Base-by-base conservation (phyloP, 176 grass and related monocot species). In the Raddia distichophylla region DNA sequence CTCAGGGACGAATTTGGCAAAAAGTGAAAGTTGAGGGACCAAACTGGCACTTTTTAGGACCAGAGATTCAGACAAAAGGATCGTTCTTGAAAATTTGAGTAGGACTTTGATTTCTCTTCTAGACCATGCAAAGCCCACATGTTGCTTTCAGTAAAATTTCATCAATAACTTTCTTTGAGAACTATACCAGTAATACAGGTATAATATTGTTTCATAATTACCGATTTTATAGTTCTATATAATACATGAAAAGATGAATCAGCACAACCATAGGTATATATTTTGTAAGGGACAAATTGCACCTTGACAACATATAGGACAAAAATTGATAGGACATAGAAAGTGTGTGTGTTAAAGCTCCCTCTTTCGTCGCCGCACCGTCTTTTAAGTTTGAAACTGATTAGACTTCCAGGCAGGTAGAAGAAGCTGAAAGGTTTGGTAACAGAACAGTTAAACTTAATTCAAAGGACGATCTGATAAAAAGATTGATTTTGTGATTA, bases 191-290 rank as follows among this genome's bases (percentile, higher is more conserved):
- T 77, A 66, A 32, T 51, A 73, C 58, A 45, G 82, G 58, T 85
- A 81, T n/a, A 82, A 51, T 64, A 81, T 76, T 85, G 58, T 12
- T 76, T 84, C 68, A 89, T 32, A 56, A 71, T 59, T 16, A 76
- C 0, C 50, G 35, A 15, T 4, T 14, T 14, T 32, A 59, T 71
- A 60, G 15, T 4, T 14, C 14, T 32, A 59, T 71, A 60, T 71
- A 77, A 45, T 77, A 20, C 18, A 71, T 6, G 14, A 65, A 85
- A 60, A 11, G 18, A 66, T 81, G 71, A 59, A 59, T 77, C 14
- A 40, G n/a, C 32, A 35, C 32, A n/a, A 14, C 45, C 10, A 19
- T 57, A 17, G 7, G 9, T 55, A 71, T 77, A 82, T 45, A 71
- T 45, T n/a, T 34, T 50, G 50, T 17, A 44, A 81, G 18, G 14